Evolutionary conservation across 1,139 yeast species (phyloP).

Genomic region (Zygotorulaspora mrakii): DNA sequence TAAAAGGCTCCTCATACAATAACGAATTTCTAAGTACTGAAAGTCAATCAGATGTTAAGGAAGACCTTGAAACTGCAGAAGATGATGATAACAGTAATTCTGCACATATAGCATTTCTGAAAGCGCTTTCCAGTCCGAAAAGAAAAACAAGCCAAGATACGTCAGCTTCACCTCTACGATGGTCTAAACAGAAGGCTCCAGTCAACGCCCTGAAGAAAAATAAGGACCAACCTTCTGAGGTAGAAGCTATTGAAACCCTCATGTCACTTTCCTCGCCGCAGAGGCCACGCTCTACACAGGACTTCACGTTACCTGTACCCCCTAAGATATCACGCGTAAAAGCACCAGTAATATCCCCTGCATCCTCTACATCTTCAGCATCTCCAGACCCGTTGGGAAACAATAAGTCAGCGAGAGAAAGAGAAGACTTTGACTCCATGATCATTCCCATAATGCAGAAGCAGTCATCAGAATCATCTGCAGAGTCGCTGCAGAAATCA

Average conservation of each 20-base stretch:
- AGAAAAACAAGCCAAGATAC: conserved; percentile 18
- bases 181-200: conserved; percentile 15
- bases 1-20: conserved; percentile 14
- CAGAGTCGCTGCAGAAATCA: conserved; percentile 12
- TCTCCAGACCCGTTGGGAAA: conserved; percentile 4
- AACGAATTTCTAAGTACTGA: conserved; percentile 16
- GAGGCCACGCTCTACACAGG: conserved; percentile 21
- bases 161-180: conserved; percentile 19
- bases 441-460: conserved; percentile 14
- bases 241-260: conserved; percentile 45
- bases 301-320: conserved; percentile 14
- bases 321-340: conserved; percentile 7
- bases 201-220: conserved; percentile 4
- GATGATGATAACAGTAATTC: conserved; percentile 33
- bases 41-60: conserved; percentile 10
- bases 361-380: conserved; percentile 11
- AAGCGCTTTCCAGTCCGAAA: conserved; percentile 39
- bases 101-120: conserved; percentile 40
- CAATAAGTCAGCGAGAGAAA: conserved; percentile 1
- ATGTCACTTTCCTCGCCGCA: conserved; percentile 47
- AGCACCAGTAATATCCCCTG: conserved; percentile 8
- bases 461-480: conserved; percentile 15
- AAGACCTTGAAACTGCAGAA: conserved; percentile 7
- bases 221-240: conserved; percentile 37
- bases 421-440: conserved; percentile 6